Conservation (phyloP, 106 monocot species). For the Acorus gramineus region DNA sequence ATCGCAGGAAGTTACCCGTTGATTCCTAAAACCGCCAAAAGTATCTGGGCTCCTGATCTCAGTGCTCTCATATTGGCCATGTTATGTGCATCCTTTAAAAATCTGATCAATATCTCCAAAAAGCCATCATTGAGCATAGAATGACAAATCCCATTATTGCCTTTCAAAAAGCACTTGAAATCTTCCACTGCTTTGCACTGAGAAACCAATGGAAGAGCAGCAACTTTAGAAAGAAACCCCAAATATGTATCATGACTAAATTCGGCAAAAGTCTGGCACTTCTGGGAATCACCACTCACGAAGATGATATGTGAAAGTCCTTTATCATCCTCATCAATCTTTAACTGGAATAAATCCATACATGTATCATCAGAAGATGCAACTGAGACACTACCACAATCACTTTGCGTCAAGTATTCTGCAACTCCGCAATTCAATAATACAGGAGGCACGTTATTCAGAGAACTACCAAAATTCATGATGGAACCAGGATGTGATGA, state of each 20-base stretch:
- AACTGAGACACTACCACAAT: slow-evolving; percentile 42
- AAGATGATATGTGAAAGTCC: slow-evolving; percentile 24
- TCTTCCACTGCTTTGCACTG: slow-evolving; percentile 43
- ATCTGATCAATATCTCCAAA: slow-evolving; percentile 40
- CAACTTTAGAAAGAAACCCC: slow-evolving; percentile 46
- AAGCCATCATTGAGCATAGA: slow-evolving; percentile 60
- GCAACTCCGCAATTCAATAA: slow-evolving; percentile 29
- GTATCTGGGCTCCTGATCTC: slow-evolving; percentile 41
- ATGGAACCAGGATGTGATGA: slow-evolving; percentile 32
- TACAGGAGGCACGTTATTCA: slow-evolving; percentile 35
- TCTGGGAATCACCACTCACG: slow-evolving; percentile 55
- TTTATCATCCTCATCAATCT: slow-evolving; percentile 14
- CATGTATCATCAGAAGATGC: slow-evolving; percentile 35
- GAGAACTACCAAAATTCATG: slow-evolving; percentile 25
- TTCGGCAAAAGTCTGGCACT: slow-evolving; percentile 31
- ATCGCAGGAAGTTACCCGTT: slow-evolving; percentile 30
- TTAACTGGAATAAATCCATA: slow-evolving; percentile 31
- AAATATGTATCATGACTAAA: slow-evolving; percentile 50
- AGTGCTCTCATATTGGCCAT: slow-evolving; percentile 34
- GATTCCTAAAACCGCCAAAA: slow-evolving; percentile 43
- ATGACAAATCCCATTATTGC: slow-evolving; percentile 23
- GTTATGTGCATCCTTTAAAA: slow-evolving; percentile 34
- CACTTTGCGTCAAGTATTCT: slow-evolving; percentile 29
- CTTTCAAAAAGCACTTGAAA: slow-evolving; percentile 30
- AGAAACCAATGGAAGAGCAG: slow-evolving; percentile 28